Evolutionary conservation across 345 rosid species (phyloP).

Genomic region (Excoecaria cochinchinensis): DNA sequence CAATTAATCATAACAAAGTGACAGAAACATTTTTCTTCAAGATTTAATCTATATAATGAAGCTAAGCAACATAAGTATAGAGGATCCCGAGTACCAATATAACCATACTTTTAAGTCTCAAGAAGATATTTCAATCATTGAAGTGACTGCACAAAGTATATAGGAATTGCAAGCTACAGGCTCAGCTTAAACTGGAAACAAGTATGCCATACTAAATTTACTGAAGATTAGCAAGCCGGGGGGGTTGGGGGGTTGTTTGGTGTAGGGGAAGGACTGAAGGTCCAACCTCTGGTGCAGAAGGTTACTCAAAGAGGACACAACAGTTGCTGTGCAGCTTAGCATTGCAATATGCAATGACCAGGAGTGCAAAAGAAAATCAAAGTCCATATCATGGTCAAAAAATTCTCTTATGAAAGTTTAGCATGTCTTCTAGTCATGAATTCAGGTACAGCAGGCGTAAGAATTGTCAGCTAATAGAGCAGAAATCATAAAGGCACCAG

Average conservation of each 20-base stretch:
- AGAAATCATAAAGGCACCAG: background rate
- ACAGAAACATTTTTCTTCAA: background rate
- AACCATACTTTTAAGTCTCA: background rate
- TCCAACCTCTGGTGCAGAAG: background rate
- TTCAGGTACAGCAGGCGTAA: background rate
- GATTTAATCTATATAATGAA: constrained; percentile 2
- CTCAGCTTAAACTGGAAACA: background rate
- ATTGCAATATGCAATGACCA: background rate
- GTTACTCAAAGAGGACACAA: background rate
- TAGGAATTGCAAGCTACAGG: background rate
- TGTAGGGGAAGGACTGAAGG: too few relatives aligned
- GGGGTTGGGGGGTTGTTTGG: too few relatives aligned
- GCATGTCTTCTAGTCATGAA: background rate
- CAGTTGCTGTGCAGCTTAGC: background rate
- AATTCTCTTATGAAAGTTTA: background rate
- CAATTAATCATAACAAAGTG: background rate
- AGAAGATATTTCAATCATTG: background rate
- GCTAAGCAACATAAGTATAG: background rate
- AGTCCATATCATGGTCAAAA: background rate
- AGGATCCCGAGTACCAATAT: background rate
- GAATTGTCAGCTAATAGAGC: background rate
- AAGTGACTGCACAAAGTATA: background rate
- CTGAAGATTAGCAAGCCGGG: background rate
- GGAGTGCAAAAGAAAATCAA: background rate
- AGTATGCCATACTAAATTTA: background rate